Conservation (phyloP, 1,284 basidiomycete genomes). For the Leccinum solheimii region DNA sequence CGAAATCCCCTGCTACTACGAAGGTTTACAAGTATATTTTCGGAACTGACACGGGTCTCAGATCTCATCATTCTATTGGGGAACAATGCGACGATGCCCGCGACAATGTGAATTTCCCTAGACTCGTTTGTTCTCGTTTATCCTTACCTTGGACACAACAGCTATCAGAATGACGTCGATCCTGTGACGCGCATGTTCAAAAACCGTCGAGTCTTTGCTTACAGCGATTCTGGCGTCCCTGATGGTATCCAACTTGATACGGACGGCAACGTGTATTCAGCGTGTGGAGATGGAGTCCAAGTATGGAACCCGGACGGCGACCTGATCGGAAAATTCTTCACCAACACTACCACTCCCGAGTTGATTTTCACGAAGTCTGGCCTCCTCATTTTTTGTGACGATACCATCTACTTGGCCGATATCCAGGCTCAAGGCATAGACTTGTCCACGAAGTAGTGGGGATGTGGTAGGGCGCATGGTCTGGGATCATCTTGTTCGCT, state of each 20-base stretch:
- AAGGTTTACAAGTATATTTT: neutral
- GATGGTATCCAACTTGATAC: slow-evolving; percentile 61
- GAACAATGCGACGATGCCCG: slow-evolving; percentile 61
- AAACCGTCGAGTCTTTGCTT: slow-evolving; percentile 73
- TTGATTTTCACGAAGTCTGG: slow-evolving; percentile 51
- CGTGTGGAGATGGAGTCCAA: slow-evolving; percentile 36
- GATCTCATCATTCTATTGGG: slow-evolving; percentile 47
- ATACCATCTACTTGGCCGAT: slow-evolving; percentile 21
- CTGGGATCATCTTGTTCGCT: neutral
- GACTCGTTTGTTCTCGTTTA: neutral
- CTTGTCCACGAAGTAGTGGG: slow-evolving; percentile 1
- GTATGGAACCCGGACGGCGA: slow-evolving; percentile 66
- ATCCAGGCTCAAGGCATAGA: slow-evolving; percentile 23
- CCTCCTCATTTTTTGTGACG: slow-evolving; percentile 19
- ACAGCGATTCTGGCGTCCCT: slow-evolving; percentile 64
- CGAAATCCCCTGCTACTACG: neutral
- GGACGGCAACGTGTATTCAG: slow-evolving; percentile 24
- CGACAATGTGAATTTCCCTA: slow-evolving; percentile 58
- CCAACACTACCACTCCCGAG: slow-evolving; percentile 59
- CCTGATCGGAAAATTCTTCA: slow-evolving; percentile 74
- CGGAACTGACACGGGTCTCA: slow-evolving; percentile 56
- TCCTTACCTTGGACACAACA: slow-evolving; percentile 27
- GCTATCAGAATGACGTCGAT: slow-evolving; percentile 72
- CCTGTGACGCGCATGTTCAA: slow-evolving; percentile 52
- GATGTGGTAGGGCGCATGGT: neutral